Evolutionary conservation across 2,329 filamentous ascomycete species (phyloP).

Genomic region (Aspergillus bombycis): DNA sequence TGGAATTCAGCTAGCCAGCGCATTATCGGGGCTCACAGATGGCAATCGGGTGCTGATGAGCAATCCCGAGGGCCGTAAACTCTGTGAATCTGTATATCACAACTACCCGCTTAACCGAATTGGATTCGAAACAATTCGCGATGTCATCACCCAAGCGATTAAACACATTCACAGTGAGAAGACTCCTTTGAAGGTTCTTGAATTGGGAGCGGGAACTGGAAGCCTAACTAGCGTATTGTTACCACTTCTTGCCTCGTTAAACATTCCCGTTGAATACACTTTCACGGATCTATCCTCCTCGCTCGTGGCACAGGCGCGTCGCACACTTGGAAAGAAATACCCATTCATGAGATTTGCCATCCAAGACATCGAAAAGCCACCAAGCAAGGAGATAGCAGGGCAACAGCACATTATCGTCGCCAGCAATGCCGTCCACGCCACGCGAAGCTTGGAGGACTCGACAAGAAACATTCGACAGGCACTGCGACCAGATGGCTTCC

Average conservation of each 20-base stretch:
- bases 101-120: too few species aligned
- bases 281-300: slow-evolving; percentile 42
- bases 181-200: too few species aligned
- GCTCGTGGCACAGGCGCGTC: neutral
- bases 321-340: slow-evolving; percentile 29
- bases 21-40: too few species aligned
- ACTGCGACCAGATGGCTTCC: slow-evolving; percentile 32
- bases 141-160: too few species aligned
- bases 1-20: too few species aligned
- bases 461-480: slow-evolving; percentile 27
- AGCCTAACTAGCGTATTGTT: slow-evolving; percentile 38
- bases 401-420: slow-evolving; percentile 35
- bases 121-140: too few species aligned
- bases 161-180: too few species aligned
- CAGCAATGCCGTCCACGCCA: slow-evolving; percentile 39
- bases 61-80: too few species aligned
- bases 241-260: slow-evolving; percentile 23
- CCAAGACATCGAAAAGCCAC: slow-evolving; percentile 30
- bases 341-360: slow-evolving; percentile 26
- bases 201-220: slow-evolving; percentile 37
- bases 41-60: too few species aligned
- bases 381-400: slow-evolving; percentile 15
- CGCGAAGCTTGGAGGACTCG: slow-evolving; percentile 26
- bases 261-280: slow-evolving; percentile 38
- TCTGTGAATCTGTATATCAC: too few species aligned